These are phyloP conservation scores for Hyaloscypha hepaticicola DNA, from an alignment of 495 filamentous ascomycete species.

Conservation along the genomic window DNA sequence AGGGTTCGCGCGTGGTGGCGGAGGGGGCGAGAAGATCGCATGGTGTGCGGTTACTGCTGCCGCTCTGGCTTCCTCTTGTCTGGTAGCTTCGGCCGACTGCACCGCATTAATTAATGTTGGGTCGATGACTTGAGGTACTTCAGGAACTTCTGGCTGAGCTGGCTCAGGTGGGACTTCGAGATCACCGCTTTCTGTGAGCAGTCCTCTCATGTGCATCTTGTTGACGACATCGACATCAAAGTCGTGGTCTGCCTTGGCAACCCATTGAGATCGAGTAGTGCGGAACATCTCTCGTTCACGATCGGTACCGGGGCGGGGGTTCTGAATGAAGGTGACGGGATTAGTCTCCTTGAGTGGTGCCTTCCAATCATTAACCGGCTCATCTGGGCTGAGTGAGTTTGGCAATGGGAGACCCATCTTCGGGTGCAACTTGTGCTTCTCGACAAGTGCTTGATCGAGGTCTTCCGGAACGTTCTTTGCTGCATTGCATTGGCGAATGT, in stretches of 20 bases:
- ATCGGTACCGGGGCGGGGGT: background rate
- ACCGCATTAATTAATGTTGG: background rate
- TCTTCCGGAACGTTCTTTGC: constrained; percentile 25
- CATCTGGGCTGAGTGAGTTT: constrained; percentile 21
- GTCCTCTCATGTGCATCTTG: background rate
- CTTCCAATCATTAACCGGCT: background rate
- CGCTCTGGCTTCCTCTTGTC: background rate
- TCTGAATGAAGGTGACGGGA: background rate
- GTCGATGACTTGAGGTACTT: background rate
- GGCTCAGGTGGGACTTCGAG: background rate
- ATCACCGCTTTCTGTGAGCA: background rate
- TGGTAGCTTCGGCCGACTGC: background rate
- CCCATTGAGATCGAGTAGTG: constrained; percentile 6
- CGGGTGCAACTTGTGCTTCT: constrained; percentile 24
- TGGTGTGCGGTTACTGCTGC: background rate
- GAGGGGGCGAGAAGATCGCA: background rate
- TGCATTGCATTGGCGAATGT: constrained; percentile 18
- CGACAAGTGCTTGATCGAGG: constrained; percentile 24
- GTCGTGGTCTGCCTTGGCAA: background rate
- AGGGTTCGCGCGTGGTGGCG: background rate
- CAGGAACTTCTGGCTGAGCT: background rate
- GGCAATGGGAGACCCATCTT: constrained; percentile 22
- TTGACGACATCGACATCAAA: background rate
- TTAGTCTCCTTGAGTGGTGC: background rate
- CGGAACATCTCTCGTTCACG: background rate